Conservation (phyloP, 108 stramenopile genomes). For the Cyclotella choctawhatcheeana region DNA sequence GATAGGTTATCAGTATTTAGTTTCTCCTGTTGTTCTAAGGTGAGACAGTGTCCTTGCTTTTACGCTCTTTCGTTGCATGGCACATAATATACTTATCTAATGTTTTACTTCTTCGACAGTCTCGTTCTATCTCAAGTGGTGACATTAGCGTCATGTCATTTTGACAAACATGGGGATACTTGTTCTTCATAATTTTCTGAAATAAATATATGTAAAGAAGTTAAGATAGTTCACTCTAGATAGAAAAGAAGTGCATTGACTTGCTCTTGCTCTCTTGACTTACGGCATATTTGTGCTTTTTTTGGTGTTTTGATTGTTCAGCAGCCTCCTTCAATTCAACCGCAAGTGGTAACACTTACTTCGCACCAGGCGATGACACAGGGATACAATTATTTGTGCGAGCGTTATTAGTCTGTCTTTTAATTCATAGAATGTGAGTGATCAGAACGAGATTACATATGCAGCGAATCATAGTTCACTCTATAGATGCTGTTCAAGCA, state of each 20-base stretch:
- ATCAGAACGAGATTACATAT: too few species aligned
- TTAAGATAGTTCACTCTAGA: neutral
- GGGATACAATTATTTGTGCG: too few species aligned
- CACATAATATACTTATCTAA: neutral
- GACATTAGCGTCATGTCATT: conserved; percentile 49
- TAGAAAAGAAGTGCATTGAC: neutral
- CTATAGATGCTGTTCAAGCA: too few species aligned
- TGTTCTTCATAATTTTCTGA: neutral
- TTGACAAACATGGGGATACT: conserved; percentile 27
- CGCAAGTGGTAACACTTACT: too few species aligned
- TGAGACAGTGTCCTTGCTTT: conserved; percentile 2
- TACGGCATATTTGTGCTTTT: too few species aligned
- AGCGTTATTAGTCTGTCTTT: too few species aligned
- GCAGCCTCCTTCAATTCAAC: too few species aligned
- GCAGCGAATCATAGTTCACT: too few species aligned
- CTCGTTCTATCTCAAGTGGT: conserved; percentile 43
- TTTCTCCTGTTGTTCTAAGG: conserved; percentile 77
- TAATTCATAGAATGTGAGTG: too few species aligned
- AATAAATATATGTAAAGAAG: neutral
- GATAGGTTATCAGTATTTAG: conserved; percentile 82
- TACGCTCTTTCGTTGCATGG: neutral
- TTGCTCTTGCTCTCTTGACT: too few species aligned
- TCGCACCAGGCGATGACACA: too few species aligned
- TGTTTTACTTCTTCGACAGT: conserved; percentile 14
- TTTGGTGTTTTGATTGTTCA: too few species aligned